Evolutionary conservation across 805 yeast species (phyloP).

Genomic region (Jamesozyma lodderae): DNA sequence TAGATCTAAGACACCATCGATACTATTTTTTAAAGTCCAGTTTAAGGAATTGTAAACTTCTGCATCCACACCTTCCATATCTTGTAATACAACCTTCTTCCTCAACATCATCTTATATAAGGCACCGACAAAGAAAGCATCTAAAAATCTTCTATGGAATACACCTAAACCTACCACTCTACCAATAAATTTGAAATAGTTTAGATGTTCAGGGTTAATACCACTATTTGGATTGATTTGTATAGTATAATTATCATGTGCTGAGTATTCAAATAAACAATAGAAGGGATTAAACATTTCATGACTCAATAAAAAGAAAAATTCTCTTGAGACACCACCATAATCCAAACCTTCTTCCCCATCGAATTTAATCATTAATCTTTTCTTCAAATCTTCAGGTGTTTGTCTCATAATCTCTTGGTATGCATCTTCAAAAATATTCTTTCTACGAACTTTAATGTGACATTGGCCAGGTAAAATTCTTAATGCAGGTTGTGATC

Average conservation of each 20-base stretch:
- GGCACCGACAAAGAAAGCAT: slow-evolving; percentile 97
- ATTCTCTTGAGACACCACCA: slow-evolving; percentile 98
- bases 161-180: slow-evolving; percentile 97
- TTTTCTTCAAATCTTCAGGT: slow-evolving; percentile 94
- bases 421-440: slow-evolving; percentile 93
- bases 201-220: slow-evolving; percentile 94
- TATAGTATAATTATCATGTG: slow-evolving; percentile 94
- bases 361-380: slow-evolving; percentile 95
- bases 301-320: slow-evolving; percentile 90
- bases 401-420: slow-evolving; percentile 98
- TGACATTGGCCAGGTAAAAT: slow-evolving; percentile 98
- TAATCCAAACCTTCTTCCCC: slow-evolving; percentile 99
- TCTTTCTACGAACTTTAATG: slow-evolving; percentile 93
- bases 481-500: slow-evolving; percentile 96
- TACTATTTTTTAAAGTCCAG: slow-evolving; percentile 94
- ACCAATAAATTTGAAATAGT: slow-evolving; percentile 96
- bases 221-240: slow-evolving; percentile 97
- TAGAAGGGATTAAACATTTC: slow-evolving; percentile 98
- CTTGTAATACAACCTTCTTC: slow-evolving; percentile 89
- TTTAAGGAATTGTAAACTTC: slow-evolving; percentile 90
- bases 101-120: slow-evolving; percentile 94
- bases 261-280: slow-evolving; percentile 93
- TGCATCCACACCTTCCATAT: slow-evolving; percentile 98
- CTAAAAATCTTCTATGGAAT: slow-evolving; percentile 95
- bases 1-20: slow-evolving; percentile 75